Evolutionary conservation across 768 basidiomycete genomes (phyloP), one percentile per base, ranked within the genome.

Genomic region (Mycena rebaudengoi): DNA sequence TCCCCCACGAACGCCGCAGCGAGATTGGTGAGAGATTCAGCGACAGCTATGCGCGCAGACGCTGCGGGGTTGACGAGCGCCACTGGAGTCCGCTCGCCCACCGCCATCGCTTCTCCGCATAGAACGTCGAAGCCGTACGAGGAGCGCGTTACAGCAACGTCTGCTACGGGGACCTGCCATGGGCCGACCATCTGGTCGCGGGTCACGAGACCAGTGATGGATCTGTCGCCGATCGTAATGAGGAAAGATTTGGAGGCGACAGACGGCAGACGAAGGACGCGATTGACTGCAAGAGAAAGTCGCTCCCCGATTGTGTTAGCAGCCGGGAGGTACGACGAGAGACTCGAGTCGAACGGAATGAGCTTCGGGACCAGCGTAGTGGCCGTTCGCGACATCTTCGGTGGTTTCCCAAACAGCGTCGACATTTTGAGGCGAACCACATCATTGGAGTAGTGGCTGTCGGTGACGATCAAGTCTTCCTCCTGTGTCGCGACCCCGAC

Each of bases 151-250:
- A 98, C 94, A 3, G 97, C 98, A 51, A 98, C 97, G 69, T 99
- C 97, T 20, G 97, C 92, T 7, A 98, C 94, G 35, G 98, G 97
- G 11, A 98, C 92, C 78, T 99, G 98, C 92, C 94, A 99, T 0
- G 96, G 97, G 0, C 98, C 98, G 23, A 98, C 95, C 97, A 99
- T 99, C 77, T 99, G 98, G 74, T 99, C 98, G 54, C 98, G 88
- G 7, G 92, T 88, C 64, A 98, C 94, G 45, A 99, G 88, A 23
- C 98, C 98, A 0, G 96, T 95, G 75, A 99, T 90, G 33, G 91
- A 85, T 44, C 98, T 88, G 72, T 99, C 98, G 25, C 98, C 98
- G 62, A 99, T 99, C 50, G 98, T 99, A 76, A 99, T 96, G 49
- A 99, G 85, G 89, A 98, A 99, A 8, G 95, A 91, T 74, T 99